Evolutionary conservation across 2,329 filamentous ascomycete genomes (phyloP), one percentile per base, ranked within the genome.

Genomic region (Exophiala bonariae): DNA sequence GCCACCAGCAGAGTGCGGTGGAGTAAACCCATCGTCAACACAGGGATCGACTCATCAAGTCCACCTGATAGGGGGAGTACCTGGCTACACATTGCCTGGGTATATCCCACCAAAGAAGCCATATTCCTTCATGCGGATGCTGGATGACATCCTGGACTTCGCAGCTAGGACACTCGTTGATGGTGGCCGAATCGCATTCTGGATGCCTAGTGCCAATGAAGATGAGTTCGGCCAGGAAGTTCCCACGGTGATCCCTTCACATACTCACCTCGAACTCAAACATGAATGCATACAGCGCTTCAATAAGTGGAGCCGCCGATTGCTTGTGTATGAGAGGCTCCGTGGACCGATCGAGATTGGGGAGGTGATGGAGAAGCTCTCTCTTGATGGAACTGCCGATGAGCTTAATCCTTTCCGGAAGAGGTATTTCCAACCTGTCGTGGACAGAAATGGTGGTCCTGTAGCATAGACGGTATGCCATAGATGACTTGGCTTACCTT

Each of bases 191-290:
- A 66, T 99, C 8, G 88, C 87, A 6, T 95, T 99, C 74, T 99
- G 93, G 93, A 95, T 97, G 88, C 93, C 93, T 0, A 95, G 90
- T 0, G 85, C 89, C 20, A 90, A 89, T 62, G 84, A 87, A 51
- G 84, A 87, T 50, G 80, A 89, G 57, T 79, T 89, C 38, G 80
- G 85, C 48, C 87, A 92, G 62, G 81, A 96, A 17, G 75, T 81
- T 0, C 36, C 33, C 30, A 54, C 53, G 6, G 19, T 43, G 14
- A 56, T 51, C 39, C 58, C 58, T 3, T 49, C 76, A 16, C 89
- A 97, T 64, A 86, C 87, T 0, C 81, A 80, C 47, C 71, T 99
- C 11, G 79, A 86, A 59, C 71, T 92, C 18, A 78, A 90, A 16
- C 83, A 79, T 34, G 80, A 90, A 22, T 96, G 90, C 62, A 82